Percentiles rank a stretch among this genome's conserved stretches.
phyloP scores from a whole-genome alignment of 2,329 filamentous ascomycete genomes.

The Claviceps paspali region DNA sequence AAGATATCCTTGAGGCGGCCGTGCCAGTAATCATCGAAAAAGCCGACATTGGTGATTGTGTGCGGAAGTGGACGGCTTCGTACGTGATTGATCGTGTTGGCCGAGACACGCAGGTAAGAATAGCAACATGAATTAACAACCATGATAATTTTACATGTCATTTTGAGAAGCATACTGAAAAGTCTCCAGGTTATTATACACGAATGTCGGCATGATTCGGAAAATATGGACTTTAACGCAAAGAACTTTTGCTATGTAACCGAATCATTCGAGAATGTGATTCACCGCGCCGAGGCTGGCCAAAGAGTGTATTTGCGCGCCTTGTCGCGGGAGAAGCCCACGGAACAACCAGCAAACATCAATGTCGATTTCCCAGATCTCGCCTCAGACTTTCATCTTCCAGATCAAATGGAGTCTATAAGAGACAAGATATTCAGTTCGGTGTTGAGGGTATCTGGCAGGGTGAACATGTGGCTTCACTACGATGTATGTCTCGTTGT shows the following conservation, averaged over 20 bases:
- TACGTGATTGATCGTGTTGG: constrained; percentile 53
- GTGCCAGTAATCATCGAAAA: constrained; percentile 46
- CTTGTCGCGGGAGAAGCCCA: constrained; percentile 53
- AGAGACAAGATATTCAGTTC: constrained; percentile 57
- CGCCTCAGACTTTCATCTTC: constrained; percentile 54
- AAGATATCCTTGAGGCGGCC: constrained; percentile 37
- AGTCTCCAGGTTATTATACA: constrained; percentile 72
- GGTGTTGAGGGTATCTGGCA: constrained; percentile 63
- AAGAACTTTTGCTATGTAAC: constrained; percentile 74
- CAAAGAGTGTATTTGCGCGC: constrained; percentile 63
- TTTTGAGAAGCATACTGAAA: no score
- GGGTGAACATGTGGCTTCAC: constrained; percentile 78
- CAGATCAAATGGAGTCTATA: constrained; percentile 43
- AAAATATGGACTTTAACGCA: constrained; percentile 62
- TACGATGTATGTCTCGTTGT: constrained; percentile 48
- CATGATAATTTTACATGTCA: neutral
- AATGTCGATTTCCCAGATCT: constrained; percentile 56
- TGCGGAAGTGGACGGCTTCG: constrained; percentile 48
- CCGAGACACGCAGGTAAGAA: constrained; percentile 39
- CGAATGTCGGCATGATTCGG: constrained; percentile 35
- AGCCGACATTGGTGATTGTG: constrained; percentile 52
- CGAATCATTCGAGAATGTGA: constrained; percentile 50
- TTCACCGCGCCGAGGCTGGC: constrained; percentile 42
- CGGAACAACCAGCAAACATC: constrained; percentile 54
- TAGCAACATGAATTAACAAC: no score